phyloP scores from a whole-genome alignment of 768 basidiomycete genomes.

The Amyloporia xantha region DNA sequence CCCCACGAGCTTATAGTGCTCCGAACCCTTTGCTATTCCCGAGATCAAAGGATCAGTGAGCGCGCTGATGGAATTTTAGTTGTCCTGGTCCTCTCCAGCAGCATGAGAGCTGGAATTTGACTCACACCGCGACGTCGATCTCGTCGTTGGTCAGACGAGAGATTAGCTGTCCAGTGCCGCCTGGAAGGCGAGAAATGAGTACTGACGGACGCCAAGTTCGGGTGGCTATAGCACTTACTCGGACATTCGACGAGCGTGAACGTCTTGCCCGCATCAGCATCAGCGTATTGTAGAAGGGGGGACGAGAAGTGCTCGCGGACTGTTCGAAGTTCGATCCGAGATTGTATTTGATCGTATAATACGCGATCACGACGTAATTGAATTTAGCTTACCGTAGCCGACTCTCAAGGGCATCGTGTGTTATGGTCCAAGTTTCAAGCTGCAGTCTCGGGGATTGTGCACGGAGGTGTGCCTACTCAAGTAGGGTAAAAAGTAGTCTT shows the following conservation, averaged over 20 bases:
- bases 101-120: background rate
- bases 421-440: too few relatives aligned
- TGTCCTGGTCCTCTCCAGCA: too few relatives aligned
- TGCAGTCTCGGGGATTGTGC: too few relatives aligned
- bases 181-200: too few relatives aligned
- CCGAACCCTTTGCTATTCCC: constrained; percentile 85
- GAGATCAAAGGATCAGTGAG: constrained; percentile 89
- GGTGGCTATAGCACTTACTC: constrained; percentile 37
- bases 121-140: constrained; percentile 80
- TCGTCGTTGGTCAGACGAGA: constrained; percentile 64
- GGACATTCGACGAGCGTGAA: constrained; percentile 89
- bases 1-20: constrained; percentile 86
- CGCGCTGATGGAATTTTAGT: constrained; percentile 43
- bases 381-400: constrained; percentile 3
- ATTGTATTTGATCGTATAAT: background rate
- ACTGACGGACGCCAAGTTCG: background rate
- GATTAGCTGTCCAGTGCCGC: constrained; percentile 84
- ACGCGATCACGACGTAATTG: background rate
- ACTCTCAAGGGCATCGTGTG: constrained; percentile 6
- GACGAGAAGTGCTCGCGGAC: constrained; percentile 90
- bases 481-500: too few relatives aligned
- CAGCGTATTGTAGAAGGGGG: constrained; percentile 82
- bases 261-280: constrained; percentile 57
- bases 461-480: too few relatives aligned
- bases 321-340: constrained; percentile 17